Conservation (phyloP, 2,329 filamentous ascomycete genomes). For the Fusarium miscanthi region DNA sequence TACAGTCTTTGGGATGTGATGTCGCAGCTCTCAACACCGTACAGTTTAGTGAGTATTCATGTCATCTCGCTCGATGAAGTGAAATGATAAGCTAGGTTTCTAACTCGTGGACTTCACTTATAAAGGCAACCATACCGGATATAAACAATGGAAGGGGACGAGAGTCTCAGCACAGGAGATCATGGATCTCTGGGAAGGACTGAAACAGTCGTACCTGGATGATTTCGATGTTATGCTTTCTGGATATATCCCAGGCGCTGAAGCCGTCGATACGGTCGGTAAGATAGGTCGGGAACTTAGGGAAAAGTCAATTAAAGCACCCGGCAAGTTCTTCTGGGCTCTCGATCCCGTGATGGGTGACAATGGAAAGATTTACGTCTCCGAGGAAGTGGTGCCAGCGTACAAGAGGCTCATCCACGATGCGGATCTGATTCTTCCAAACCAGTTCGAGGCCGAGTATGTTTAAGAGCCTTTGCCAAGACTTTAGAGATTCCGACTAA, state of each 20-base stretch:
- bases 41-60: constrained; percentile 81
- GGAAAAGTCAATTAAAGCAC: constrained; percentile 67
- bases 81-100: not conserved
- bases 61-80: not conserved
- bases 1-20: constrained; percentile 94
- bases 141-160: constrained; percentile 87
- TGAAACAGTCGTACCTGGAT: constrained; percentile 85
- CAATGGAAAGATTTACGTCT: constrained; percentile 90
- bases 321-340: constrained; percentile 94
- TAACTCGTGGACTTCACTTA: constrained; percentile 5
- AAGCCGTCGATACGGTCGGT: constrained; percentile 85
- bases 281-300: constrained; percentile 85
- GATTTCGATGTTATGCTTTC: constrained; percentile 95
- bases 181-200: constrained; percentile 82
- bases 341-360: constrained; percentile 99
- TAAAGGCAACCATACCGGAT: constrained; percentile 95
- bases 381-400: constrained; percentile 88
- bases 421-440: constrained; percentile 92
- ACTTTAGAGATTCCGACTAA: not conserved
- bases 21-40: constrained; percentile 96
- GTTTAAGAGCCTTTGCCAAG: constrained; percentile 47
- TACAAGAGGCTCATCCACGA: constrained; percentile 84
- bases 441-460: constrained; percentile 97
- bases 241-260: constrained; percentile 91
- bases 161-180: constrained; percentile 86